These are phyloP conservation scores for Lasiosphaeris hirsuta DNA, from an alignment of 495 filamentous ascomycete genomes.

Conservation along the genomic window DNA sequence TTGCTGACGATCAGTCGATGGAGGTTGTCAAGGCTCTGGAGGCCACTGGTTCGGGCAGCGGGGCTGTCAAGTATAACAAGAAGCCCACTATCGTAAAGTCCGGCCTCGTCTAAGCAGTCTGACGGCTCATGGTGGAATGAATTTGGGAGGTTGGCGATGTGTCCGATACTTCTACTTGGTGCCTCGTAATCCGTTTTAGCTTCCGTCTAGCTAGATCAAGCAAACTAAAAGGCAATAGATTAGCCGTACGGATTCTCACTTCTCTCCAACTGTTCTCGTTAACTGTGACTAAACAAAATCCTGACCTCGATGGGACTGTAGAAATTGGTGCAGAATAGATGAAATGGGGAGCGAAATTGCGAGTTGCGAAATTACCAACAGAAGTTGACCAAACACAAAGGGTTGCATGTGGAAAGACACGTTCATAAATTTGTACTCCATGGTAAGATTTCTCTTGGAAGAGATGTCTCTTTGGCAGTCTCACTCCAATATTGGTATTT, in stretches of 20 bases:
- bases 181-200: background rate
- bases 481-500: too few species aligned
- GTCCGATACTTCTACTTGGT: background rate
- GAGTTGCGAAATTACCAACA: too few species aligned
- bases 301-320: too few species aligned
- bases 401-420: too few species aligned
- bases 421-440: too few species aligned
- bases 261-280: too few species aligned
- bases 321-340: too few species aligned
- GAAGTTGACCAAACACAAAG: too few species aligned
- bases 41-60: conserved; percentile 60
- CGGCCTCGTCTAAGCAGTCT: conserved; percentile 48
- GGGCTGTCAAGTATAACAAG: conserved; percentile 57
- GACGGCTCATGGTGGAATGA: background rate
- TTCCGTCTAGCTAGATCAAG: background rate
- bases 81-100: conserved; percentile 64
- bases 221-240: background rate
- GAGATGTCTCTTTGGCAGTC: too few species aligned
- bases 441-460: too few species aligned
- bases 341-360: too few species aligned
- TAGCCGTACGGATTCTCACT: background rate
- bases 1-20: conserved; percentile 61
- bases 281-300: too few species aligned
- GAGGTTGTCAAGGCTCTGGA: conserved; percentile 69
- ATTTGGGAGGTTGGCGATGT: background rate